Base-by-base conservation (phyloP, 202 grass and related monocot species). In the Sporobolus alterniflorus region DNA sequence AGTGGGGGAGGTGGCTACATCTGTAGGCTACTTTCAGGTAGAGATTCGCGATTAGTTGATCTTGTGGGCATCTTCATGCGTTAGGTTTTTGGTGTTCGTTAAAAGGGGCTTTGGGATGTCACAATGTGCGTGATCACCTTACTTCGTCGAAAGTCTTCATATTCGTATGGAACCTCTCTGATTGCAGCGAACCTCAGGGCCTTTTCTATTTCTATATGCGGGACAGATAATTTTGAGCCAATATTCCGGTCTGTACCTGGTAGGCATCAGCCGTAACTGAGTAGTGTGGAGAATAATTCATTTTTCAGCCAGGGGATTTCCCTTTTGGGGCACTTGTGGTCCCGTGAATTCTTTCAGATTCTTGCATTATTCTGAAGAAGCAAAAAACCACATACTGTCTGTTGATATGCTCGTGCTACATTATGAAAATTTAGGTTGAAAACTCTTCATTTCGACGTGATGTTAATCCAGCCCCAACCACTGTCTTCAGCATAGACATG, bases 31-130 rank as follows among this genome's bases (percentile, higher is more conserved):
- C 74, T 69, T 86, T 82, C 86, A 69, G 88, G 73, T 57, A 74
- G 59, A 63, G 83, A 86, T 90, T 86, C 73, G n/a, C 60, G 67
- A 63, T 66, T 62, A 78, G 83, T 48, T 78, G 69, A 82, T 74
- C 74, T 59, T 44, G 60, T 46, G 67, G 49, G 74, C 68, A 90
- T 51, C 79, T 82, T 29, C 66, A 36, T 69, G 51, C 28, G 73
- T 83, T 69, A 75, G 84, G 54, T 87, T 82, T 83, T 83, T 74
- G 43, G 55, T 60, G 51, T 83, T 75, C 83, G 34, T 79, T 14
- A 2, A 78, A 90, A 87, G 84, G 52, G 62, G 13, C 44, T 83
- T 83, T 86, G 84, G 62, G 67, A 61, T 48, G 42, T 52, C 74
- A 68, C 79, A 55, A 39, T 74, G 49, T 86, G 21, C 61, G 14